A percentile compares a stretch with the other conserved stretches of the same genome.
Evolutionary conservation across 805 yeast species (phyloP).

Genomic region (Schwanniomyces pseudopolymorphus): DNA sequence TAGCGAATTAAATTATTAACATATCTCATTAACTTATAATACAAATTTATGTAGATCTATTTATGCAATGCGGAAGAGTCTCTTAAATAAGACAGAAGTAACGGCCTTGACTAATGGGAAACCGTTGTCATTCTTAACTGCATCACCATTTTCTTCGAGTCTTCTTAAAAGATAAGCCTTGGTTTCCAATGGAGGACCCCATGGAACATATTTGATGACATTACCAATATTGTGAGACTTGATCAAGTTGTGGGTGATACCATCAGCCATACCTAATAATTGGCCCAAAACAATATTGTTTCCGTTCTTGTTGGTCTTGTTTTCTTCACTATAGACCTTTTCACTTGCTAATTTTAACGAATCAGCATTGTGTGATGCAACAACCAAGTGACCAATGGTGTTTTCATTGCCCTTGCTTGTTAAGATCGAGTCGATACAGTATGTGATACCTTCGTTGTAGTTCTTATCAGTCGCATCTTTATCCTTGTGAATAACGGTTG

Average conservation of each 20-base stretch:
- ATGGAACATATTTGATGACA: slow-evolving; percentile 90
- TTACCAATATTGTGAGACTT: slow-evolving; percentile 63
- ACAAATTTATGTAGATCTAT: not conserved
- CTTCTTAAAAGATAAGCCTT: slow-evolving; percentile 86
- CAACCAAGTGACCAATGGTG: slow-evolving; percentile 73
- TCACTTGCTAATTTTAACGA: slow-evolving; percentile 75
- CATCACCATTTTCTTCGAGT: slow-evolving; percentile 94
- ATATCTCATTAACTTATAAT: slow-evolving; percentile 1
- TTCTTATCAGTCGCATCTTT: slow-evolving; percentile 79
- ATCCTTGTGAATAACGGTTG: slow-evolving; percentile 64
- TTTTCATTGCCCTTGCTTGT: slow-evolving; percentile 43
- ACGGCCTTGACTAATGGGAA: slow-evolving; percentile 66
- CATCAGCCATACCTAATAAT: slow-evolving; percentile 94
- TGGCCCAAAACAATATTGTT: slow-evolving; percentile 84
- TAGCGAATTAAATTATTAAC: not conserved
- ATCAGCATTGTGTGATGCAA: slow-evolving; percentile 84
- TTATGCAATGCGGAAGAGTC: slow-evolving; percentile 13
- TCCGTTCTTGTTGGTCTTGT: slow-evolving; percentile 21
- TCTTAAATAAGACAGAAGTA: slow-evolving; percentile 20
- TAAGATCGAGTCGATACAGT: slow-evolving; percentile 60
- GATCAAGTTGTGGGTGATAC: slow-evolving; percentile 74
- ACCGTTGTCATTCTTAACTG: slow-evolving; percentile 84
- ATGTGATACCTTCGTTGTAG: slow-evolving; percentile 68
- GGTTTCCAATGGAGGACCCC: slow-evolving; percentile 96
- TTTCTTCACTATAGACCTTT: slow-evolving; percentile 35